A percentile compares a stretch with the other conserved stretches of the same genome.
These are phyloP conservation scores for Picochlorum costavermella DNA, from an alignment of 139 green algal genomes.

Conservation along the genomic window DNA sequence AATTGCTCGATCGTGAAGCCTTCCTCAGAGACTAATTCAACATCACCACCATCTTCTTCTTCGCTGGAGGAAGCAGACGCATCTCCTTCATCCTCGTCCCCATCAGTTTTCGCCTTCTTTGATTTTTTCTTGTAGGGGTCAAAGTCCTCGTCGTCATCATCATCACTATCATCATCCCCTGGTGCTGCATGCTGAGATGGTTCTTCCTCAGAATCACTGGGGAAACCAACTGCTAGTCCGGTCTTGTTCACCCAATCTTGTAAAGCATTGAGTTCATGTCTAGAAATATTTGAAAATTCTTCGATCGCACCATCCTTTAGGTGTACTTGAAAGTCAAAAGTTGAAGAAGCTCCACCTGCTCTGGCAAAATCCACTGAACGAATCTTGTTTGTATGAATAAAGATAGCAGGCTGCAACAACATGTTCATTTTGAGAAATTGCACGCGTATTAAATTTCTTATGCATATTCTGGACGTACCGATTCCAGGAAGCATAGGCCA, in stretches of 20 bases:
- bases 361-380: constrained; percentile 25
- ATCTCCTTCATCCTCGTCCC: constrained; percentile 9
- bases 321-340: constrained; percentile 35
- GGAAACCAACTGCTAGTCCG: constrained; percentile 14
- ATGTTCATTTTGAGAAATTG: not conserved
- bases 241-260: constrained; percentile 17
- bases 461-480: constrained; percentile 10
- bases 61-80: not conserved
- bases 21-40: constrained; percentile 27
- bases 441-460: not conserved
- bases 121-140: constrained; percentile 8
- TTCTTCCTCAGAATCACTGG: not conserved
- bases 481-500: constrained; percentile 30
- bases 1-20: constrained; percentile 18
- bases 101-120: not conserved
- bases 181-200: constrained; percentile 4
- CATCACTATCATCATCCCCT: constrained; percentile 14
- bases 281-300: constrained; percentile 27
- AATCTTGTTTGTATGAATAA: constrained; percentile 22
- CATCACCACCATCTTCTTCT: constrained; percentile 15
- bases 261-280: constrained; percentile 8
- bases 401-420: constrained; percentile 18
- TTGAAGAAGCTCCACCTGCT: constrained; percentile 26
- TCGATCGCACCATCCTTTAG: constrained; percentile 5
- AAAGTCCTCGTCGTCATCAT: constrained; percentile 31